These are phyloP conservation scores for Trichocomaceae sp. DNA, from an alignment of 2,329 filamentous ascomycete species.

Conservation along the genomic window DNA sequence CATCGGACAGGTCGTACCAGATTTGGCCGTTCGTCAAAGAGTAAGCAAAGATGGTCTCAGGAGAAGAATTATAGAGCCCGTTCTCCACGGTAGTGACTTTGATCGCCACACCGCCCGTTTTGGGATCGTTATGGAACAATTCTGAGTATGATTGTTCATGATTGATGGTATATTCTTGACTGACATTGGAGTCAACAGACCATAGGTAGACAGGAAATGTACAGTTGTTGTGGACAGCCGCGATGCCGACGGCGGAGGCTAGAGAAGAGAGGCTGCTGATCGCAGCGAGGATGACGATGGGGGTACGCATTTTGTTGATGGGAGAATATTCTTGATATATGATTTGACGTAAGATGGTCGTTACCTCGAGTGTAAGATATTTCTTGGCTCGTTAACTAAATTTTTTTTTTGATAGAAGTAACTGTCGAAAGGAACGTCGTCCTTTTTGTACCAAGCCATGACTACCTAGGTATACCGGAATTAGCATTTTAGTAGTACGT, in stretches of 20 bases:
- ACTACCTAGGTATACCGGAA: too few relatives aligned
- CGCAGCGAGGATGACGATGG: conserved; percentile 23
- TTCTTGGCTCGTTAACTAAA: not conserved
- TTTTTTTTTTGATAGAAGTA: not conserved
- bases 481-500: not conserved
- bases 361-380: not conserved
- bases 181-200: conserved; percentile 31
- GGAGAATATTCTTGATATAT: not conserved
- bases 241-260: conserved; percentile 30
- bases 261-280: conserved; percentile 29
- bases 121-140: conserved; percentile 27
- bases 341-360: not conserved
- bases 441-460: not conserved
- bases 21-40: conserved; percentile 30
- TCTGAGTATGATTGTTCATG: conserved; percentile 31
- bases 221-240: conserved; percentile 36
- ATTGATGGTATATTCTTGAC: conserved; percentile 25
- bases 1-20: conserved; percentile 40
- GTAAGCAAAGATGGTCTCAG: conserved; percentile 39
- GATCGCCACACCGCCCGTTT: conserved; percentile 37
- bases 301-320: conserved; percentile 28
- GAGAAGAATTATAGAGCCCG: conserved; percentile 31
- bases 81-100: conserved; percentile 35
- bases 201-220: conserved; percentile 32
- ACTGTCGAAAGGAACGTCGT: not conserved